These are phyloP conservation scores for Verticillium zaregamsianum DNA, from an alignment of 2,329 filamentous ascomycete species.

Conservation along the genomic window DNA sequence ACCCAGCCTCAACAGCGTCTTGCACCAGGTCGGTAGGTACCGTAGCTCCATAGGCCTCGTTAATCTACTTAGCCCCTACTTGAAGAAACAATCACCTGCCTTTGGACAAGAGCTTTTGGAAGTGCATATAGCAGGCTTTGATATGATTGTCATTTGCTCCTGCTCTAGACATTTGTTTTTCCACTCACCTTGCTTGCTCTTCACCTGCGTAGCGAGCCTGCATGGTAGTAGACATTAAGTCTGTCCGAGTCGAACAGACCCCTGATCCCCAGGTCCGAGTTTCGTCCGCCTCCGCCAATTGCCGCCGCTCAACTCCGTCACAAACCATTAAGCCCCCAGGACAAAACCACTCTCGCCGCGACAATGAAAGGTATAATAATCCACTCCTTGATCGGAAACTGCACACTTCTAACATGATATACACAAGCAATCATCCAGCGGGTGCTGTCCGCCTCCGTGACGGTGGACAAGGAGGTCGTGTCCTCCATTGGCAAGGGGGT, in stretches of 20 bases:
- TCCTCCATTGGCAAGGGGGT: constrained; percentile 89
- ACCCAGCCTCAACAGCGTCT: background rate
- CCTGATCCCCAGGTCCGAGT: no score
- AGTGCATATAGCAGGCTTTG: no score
- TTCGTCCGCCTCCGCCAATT: background rate
- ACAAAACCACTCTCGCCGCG: background rate
- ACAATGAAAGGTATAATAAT: constrained; percentile 31
- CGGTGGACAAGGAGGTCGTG: constrained; percentile 84
- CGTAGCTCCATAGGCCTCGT: no score
- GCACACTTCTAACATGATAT: constrained; percentile 13
- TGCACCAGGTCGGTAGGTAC: no score
- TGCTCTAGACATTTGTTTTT: no score
- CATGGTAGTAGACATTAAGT: background rate
- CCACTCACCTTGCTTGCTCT: no score
- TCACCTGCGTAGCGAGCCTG: no score
- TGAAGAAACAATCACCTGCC: no score
- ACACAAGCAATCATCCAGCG: constrained; percentile 80
- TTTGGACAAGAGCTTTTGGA: no score
- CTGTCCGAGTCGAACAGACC: background rate
- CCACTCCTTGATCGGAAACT: constrained; percentile 6
- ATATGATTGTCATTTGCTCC: no score
- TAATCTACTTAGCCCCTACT: background rate
- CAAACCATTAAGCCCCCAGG: background rate
- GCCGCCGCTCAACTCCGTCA: background rate
- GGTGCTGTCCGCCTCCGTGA: constrained; percentile 92